phyloP scores from a whole-genome alignment of 805 yeast genomes.

The Candida tammaniensis region DNA sequence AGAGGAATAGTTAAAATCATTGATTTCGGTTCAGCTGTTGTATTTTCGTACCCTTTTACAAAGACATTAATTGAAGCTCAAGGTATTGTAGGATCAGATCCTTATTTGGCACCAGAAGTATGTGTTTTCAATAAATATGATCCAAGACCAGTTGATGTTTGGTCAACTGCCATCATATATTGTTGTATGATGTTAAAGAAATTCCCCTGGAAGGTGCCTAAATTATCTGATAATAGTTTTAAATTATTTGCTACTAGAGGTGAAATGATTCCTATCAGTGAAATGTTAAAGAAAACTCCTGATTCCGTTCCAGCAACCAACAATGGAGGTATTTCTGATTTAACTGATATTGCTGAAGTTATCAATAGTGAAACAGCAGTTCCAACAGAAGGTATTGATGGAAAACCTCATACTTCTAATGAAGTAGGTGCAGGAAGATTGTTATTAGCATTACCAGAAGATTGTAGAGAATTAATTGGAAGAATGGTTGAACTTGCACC shows the following conservation, averaged over 20 bases:
- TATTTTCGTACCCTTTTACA: slow-evolving; percentile 74
- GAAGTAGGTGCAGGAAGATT: slow-evolving; percentile 71
- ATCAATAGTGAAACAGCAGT: slow-evolving; percentile 1
- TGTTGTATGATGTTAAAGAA: slow-evolving; percentile 85
- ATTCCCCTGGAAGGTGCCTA: slow-evolving; percentile 87
- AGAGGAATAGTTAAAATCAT: slow-evolving; percentile 75
- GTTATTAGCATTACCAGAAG: slow-evolving; percentile 66
- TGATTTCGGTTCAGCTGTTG: slow-evolving; percentile 84
- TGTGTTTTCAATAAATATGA: slow-evolving; percentile 57
- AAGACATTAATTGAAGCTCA: slow-evolving; percentile 57
- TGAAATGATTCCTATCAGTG: slow-evolving; percentile 59
- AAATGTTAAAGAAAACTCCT: slow-evolving; percentile 37
- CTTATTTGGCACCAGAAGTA: slow-evolving; percentile 84
- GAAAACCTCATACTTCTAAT: slow-evolving; percentile 58
- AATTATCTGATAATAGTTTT: slow-evolving; percentile 65
- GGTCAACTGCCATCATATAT: slow-evolving; percentile 82
- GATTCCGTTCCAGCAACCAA: slow-evolving; percentile 22
- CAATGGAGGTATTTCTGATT: slow-evolving; percentile 15
- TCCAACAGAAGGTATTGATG: slow-evolving; percentile 14
- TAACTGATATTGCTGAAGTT: slow-evolving; percentile 14
- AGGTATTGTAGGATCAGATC: slow-evolving; percentile 84
- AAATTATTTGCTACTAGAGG: slow-evolving; percentile 54
- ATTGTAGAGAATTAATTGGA: slow-evolving; percentile 63
- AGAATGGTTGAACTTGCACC: slow-evolving; percentile 84
- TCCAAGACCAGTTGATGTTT: slow-evolving; percentile 75